Evolutionary conservation across 345 rosid species (phyloP).

Genomic region (Linum trigynum): DNA sequence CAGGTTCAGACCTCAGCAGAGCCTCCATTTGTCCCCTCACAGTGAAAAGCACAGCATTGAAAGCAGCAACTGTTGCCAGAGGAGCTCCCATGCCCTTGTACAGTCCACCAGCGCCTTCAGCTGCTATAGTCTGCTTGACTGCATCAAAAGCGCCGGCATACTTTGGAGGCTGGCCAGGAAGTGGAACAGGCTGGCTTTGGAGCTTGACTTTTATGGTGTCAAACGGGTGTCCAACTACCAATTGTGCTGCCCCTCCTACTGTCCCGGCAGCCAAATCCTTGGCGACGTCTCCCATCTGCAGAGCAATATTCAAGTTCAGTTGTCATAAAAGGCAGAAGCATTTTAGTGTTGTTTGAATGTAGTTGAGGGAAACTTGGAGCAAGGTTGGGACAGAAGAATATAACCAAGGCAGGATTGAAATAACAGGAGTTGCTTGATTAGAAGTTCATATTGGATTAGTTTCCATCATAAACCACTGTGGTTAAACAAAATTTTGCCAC

Average conservation of each 20-base stretch:
- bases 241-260: slow-evolving; percentile 89
- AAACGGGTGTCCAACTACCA: slow-evolving; percentile 86
- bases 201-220: slow-evolving; percentile 99
- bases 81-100: slow-evolving; percentile 99
- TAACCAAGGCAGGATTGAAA: not conserved
- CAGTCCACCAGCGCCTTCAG: slow-evolving; percentile 90
- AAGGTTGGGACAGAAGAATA: not conserved
- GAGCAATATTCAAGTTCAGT: not conserved
- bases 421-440: not conserved
- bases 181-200: slow-evolving; percentile 85
- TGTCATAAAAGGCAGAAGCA: too few relatives aligned
- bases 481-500: not conserved
- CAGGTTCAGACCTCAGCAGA: slow-evolving; percentile 71
- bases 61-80: slow-evolving; percentile 93
- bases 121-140: slow-evolving; percentile 68
- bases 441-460: not conserved
- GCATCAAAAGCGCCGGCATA: slow-evolving; percentile 82
- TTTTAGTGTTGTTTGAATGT: not conserved
- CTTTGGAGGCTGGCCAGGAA: slow-evolving; percentile 71
- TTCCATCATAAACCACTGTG: too few relatives aligned
- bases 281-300: slow-evolving; percentile 80
- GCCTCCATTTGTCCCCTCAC: slow-evolving; percentile 94
- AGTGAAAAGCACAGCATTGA: slow-evolving; percentile 88
- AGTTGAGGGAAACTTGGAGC: not conserved
- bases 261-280: slow-evolving; percentile 91